A percentile compares a stretch with the other conserved stretches of the same genome.
Evolutionary conservation across 345 rosid genomes (phyloP).

Genomic region (Bruguiera sexangula): DNA sequence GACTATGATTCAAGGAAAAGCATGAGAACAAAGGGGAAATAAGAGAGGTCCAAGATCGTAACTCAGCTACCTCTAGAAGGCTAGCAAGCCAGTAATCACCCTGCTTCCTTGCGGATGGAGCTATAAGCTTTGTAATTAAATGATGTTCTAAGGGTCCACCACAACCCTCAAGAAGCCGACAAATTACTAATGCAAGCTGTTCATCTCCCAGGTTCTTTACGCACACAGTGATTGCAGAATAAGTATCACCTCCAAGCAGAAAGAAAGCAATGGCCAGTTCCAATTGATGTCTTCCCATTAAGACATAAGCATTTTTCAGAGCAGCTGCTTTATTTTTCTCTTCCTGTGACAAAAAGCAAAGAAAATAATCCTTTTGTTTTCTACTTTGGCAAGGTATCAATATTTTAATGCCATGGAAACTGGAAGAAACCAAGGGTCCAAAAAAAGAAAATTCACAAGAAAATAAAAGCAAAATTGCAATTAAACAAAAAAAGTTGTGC

Average conservation of each 20-base stretch:
- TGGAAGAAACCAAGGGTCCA: not conserved
- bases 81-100: conserved; percentile 83
- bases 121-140: conserved; percentile 58
- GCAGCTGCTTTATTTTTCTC: conserved; percentile 93
- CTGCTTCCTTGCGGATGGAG: conserved; percentile 72
- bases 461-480: not conserved
- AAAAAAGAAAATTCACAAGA: not conserved
- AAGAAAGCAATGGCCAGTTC: conserved; percentile 90
- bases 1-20: not conserved
- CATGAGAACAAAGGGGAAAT: not conserved
- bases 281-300: conserved; percentile 89
- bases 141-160: conserved; percentile 70
- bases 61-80: conserved; percentile 62
- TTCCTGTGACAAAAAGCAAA: conserved; percentile 45
- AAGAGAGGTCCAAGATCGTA: conserved; percentile 20
- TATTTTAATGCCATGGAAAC: not conserved
- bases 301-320: conserved; percentile 89
- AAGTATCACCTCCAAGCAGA: conserved; percentile 87
- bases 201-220: conserved; percentile 83
- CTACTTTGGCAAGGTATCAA: not conserved
- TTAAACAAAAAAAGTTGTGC: not conserved
- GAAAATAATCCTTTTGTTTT: not conserved
- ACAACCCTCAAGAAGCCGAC: conserved; percentile 76
- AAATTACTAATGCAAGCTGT: conserved; percentile 86
- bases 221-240: conserved; percentile 82